Conservation (phyloP, 257 asterid species). For the Schizonepeta tenuifolia region DNA sequence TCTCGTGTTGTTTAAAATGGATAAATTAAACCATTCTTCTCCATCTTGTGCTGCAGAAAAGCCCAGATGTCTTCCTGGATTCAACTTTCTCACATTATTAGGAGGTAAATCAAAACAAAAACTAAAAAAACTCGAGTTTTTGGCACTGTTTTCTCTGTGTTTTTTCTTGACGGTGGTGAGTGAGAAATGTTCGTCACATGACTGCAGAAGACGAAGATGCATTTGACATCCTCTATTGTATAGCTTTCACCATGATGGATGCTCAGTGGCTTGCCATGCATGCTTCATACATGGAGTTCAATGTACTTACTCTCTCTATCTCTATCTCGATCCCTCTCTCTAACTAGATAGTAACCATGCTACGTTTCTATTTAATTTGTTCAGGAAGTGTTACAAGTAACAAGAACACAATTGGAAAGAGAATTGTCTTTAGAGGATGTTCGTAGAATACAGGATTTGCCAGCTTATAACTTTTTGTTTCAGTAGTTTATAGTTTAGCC, state of each 20-base stretch:
- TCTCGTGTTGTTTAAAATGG: background rate
- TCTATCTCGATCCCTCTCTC: background rate
- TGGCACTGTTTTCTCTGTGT: background rate
- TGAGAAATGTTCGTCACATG: constrained; percentile 13
- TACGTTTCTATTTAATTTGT: background rate
- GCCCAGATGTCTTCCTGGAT: constrained; percentile 80
- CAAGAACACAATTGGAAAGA: constrained; percentile 83
- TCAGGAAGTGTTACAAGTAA: constrained; percentile 81
- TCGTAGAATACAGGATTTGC: constrained; percentile 75
- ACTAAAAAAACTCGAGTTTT: background rate
- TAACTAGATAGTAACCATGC: background rate
- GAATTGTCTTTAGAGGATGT: constrained; percentile 89
- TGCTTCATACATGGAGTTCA: constrained; percentile 97
- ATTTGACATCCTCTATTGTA: constrained; percentile 78
- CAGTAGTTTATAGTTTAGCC: constrained; percentile 23
- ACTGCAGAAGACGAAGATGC: constrained; percentile 84
- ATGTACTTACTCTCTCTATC: constrained; percentile 50
- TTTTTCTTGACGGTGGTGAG: constrained; percentile 13
- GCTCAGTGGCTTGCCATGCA: constrained; percentile 99
- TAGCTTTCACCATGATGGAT: constrained; percentile 90
- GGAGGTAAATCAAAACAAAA: constrained; percentile 54
- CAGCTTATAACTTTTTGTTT: constrained; percentile 76
- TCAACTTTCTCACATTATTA: constrained; percentile 65
- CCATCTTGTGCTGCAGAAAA: constrained; percentile 53
- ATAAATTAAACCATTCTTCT: background rate